Conservation (phyloP, 305 asterid genomes). For the Fraxinus angustifolia region DNA sequence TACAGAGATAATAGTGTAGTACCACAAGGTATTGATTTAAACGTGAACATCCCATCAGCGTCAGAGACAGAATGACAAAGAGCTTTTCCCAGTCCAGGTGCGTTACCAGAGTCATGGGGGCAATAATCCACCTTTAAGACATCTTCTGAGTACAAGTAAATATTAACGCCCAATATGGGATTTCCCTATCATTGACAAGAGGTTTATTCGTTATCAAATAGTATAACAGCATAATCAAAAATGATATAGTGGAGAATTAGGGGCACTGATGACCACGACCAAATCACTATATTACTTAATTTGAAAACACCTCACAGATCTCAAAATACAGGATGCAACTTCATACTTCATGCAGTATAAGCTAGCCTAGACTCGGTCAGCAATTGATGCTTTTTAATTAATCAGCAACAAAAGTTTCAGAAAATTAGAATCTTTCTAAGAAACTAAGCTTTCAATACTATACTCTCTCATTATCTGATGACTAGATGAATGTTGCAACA, state of each 20-base stretch:
- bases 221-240: neutral
- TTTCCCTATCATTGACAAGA: slow-evolving; percentile 64
- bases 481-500: slow-evolving; percentile 12
- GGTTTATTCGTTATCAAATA: slow-evolving; percentile 5
- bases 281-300: neutral
- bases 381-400: slow-evolving; percentile 2
- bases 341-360: slow-evolving; percentile 15
- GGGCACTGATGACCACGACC: slow-evolving; percentile 6
- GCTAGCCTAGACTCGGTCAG: slow-evolving; percentile 13
- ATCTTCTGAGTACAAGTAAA: slow-evolving; percentile 84
- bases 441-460: neutral
- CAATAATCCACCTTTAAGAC: slow-evolving; percentile 68
- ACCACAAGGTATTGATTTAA: slow-evolving; percentile 89
- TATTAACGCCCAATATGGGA: slow-evolving; percentile 91
- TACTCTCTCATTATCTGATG: slow-evolving; percentile 6
- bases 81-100: slow-evolving; percentile 75
- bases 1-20: slow-evolving; percentile 25
- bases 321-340: neutral
- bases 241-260: slow-evolving; percentile 4
- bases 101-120: slow-evolving; percentile 66
- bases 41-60: slow-evolving; percentile 82
- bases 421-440: neutral
- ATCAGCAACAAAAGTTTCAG: slow-evolving; percentile 15
- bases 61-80: slow-evolving; percentile 88
- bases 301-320: neutral